Evolutionary conservation across 2,329 filamentous ascomycete genomes (phyloP).

Genomic region (Calonectria honghensis): DNA sequence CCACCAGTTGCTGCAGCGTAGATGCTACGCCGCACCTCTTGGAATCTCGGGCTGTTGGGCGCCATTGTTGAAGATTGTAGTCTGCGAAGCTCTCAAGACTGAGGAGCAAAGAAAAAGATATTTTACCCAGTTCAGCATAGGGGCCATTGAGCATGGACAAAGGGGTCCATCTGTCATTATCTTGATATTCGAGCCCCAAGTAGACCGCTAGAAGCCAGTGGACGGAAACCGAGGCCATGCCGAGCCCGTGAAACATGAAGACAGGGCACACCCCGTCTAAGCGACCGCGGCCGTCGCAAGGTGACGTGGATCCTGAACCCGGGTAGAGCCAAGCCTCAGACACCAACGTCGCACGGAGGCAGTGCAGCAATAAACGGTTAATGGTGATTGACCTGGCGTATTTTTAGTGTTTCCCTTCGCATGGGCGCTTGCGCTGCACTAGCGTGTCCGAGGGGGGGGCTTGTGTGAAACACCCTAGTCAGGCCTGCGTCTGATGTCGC

Average conservation of each 20-base stretch:
- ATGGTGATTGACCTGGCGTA: constrained; percentile 3
- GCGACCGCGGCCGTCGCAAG: background rate
- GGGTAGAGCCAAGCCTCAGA: background rate
- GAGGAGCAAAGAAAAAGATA: background rate
- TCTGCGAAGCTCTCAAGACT: background rate
- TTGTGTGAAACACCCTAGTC: constrained; percentile 2
- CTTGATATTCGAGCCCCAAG: background rate
- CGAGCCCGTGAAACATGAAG: background rate
- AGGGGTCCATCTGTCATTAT: background rate
- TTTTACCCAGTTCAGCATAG: background rate
- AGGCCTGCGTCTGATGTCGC: constrained; percentile 12
- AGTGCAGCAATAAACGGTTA: background rate
- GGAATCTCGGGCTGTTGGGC: background rate
- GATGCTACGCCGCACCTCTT: constrained; percentile 13
- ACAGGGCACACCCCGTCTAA: constrained; percentile 2
- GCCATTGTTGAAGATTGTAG: constrained; percentile 3
- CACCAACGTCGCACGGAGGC: background rate
- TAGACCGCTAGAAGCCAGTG: background rate
- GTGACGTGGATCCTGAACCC: background rate
- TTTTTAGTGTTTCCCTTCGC: constrained; percentile 3
- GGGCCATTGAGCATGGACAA: background rate
- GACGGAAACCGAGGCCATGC: background rate
- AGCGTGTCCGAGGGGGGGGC: background rate
- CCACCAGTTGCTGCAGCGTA: constrained; percentile 10
- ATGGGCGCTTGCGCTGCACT: constrained; percentile 6